A percentile compares a stretch with the other conserved stretches of the same genome.
phyloP scores from a whole-genome alignment of 768 basidiomycete species.

The Stropharia rugosoannulata region DNA sequence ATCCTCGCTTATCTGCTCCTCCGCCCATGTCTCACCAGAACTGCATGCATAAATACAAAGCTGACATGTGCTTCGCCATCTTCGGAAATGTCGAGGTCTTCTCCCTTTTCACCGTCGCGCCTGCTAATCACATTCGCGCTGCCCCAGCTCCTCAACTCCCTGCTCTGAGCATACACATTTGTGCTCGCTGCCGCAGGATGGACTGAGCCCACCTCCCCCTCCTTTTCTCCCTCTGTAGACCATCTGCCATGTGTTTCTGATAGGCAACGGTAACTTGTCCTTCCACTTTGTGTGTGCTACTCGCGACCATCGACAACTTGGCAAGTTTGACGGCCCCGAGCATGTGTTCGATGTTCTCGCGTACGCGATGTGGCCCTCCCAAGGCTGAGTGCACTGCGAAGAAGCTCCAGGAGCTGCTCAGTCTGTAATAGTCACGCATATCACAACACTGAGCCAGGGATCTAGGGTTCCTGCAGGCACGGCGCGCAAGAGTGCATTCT shows the following conservation, averaged over 20 bases:
- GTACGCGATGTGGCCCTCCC: conserved; percentile 79
- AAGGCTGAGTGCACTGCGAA: conserved; percentile 92
- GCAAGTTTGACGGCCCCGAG: conserved; percentile 75
- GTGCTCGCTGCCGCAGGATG: conserved; percentile 88
- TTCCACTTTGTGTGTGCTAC: conserved; percentile 89
- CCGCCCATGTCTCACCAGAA: too few relatives aligned
- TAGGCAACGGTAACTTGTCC: conserved; percentile 95
- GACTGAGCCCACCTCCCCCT: conserved; percentile 55
- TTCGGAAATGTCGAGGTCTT: conserved; percentile 85
- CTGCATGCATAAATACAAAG: conserved; percentile 88
- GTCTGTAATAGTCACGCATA: conserved; percentile 64
- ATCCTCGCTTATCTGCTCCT: too few relatives aligned
- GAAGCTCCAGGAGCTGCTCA: conserved; percentile 85
- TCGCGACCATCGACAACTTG: conserved; percentile 65
- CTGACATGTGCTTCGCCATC: conserved; percentile 83
- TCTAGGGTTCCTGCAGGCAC: conserved; percentile 50
- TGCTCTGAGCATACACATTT: conserved; percentile 79
- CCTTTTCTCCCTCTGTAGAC: conserved; percentile 64
- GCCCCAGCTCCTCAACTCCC: conserved; percentile 54
- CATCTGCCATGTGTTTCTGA: conserved; percentile 71
- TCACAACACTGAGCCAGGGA: conserved; percentile 63
- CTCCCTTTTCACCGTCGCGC: conserved; percentile 19
- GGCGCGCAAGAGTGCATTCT: conserved; percentile 72
- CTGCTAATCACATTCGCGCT: conserved; percentile 49
- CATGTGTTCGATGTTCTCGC: conserved; percentile 68